These are phyloP conservation scores for Acanthamoeba royreba DNA, from an alignment of 208 protist species.

Conservation along the genomic window DNA sequence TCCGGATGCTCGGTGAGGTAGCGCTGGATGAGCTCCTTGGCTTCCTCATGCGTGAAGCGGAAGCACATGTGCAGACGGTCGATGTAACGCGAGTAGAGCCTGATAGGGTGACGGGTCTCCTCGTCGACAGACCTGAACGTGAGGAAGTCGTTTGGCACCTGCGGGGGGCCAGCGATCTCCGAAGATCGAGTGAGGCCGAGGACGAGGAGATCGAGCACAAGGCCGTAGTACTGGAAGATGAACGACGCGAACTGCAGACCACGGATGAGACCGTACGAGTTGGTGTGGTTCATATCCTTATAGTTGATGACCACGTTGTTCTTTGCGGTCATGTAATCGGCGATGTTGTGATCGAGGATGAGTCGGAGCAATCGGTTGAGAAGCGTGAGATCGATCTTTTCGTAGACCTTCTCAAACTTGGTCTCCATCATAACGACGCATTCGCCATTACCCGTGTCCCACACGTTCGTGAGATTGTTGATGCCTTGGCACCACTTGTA, in stretches of 20 bases:
- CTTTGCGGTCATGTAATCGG: slow-evolving; percentile 99
- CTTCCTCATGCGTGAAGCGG: slow-evolving; percentile 96
- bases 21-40: slow-evolving; percentile 96
- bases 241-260: slow-evolving; percentile 99
- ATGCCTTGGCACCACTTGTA: slow-evolving; percentile 99
- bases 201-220: slow-evolving; percentile 98
- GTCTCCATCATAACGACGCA: slow-evolving; percentile 97
- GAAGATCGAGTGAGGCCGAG: slow-evolving; percentile 96
- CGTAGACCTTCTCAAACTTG: slow-evolving; percentile 97
- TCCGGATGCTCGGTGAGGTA: slow-evolving; percentile 99
- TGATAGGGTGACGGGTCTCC: slow-evolving; percentile 97
- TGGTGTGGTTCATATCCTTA: slow-evolving; percentile 99
- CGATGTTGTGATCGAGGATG: slow-evolving; percentile 99
- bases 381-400: slow-evolving; percentile 99
- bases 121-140: slow-evolving; percentile 92
- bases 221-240: slow-evolving; percentile 99
- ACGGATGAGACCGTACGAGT: slow-evolving; percentile 98
- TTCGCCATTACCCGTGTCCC: slow-evolving; percentile 95
- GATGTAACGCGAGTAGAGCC: slow-evolving; percentile 97
- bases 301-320: slow-evolving; percentile 99
- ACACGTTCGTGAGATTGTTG: slow-evolving; percentile 96
- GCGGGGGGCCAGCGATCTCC: slow-evolving; percentile 97
- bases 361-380: slow-evolving; percentile 99
- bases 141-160: slow-evolving; percentile 98
- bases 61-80: slow-evolving; percentile 97